These are phyloP conservation scores for Trichoderma atroviride DNA, from an alignment of 2,329 filamentous ascomycete species.

Conservation along the genomic window DNA sequence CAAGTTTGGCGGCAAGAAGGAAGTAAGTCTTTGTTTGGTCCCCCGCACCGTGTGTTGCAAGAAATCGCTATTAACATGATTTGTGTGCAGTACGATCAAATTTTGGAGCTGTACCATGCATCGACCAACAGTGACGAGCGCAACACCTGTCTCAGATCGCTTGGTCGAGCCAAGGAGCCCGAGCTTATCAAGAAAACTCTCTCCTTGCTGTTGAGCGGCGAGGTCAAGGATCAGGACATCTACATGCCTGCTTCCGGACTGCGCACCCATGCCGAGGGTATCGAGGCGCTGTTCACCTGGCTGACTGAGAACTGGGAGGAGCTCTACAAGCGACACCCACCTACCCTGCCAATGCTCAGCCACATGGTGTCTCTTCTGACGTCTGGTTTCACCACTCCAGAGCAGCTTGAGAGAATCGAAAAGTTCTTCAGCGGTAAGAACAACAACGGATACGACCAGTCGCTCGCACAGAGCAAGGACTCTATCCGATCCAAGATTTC, in stretches of 20 bases:
- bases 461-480: conserved; percentile 87
- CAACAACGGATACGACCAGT: conserved; percentile 83
- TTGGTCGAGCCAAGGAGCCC: conserved; percentile 77
- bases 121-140: conserved; percentile 77
- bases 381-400: conserved; percentile 74
- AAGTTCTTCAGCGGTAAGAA: conserved; percentile 80
- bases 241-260: conserved; percentile 85
- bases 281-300: conserved; percentile 80
- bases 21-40: conserved; percentile 53
- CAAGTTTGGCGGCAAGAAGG: conserved; percentile 80
- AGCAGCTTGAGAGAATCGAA: conserved; percentile 76
- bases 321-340: conserved; percentile 77
- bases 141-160: conserved; percentile 82
- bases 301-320: conserved; percentile 87
- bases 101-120: conserved; percentile 74
- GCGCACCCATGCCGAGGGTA: conserved; percentile 74
- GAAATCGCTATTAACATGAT: conserved; percentile 26
- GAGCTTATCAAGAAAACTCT: conserved; percentile 82
- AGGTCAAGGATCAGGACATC: conserved; percentile 92
- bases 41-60: neutral
- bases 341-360: conserved; percentile 83
- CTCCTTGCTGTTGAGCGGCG: conserved; percentile 70
- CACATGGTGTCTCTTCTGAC: conserved; percentile 82
- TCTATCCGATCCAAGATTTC: conserved; percentile 74
- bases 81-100: conserved; percentile 65